phyloP scores from a whole-genome alignment of 805 yeast species.

The Yarrowia bubula region DNA sequence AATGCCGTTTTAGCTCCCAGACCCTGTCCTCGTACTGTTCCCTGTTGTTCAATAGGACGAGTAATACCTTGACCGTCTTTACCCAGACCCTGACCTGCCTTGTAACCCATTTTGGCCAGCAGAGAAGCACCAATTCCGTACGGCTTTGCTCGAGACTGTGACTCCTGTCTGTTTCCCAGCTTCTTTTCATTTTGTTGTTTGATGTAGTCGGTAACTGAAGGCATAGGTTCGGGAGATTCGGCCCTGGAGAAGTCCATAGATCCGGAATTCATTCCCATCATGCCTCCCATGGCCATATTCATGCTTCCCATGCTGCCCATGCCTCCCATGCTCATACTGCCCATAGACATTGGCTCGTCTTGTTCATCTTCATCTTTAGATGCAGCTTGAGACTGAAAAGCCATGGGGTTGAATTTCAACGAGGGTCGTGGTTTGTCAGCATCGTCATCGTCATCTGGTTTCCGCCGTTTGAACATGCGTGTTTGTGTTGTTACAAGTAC shows the following conservation, averaged over 20 bases:
- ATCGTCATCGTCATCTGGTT: neutral
- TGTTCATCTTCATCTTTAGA: neutral
- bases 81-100: conserved; percentile 84
- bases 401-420: conserved; percentile 22
- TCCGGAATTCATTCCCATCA: neutral
- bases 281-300: neutral
- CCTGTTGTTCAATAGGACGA: conserved; percentile 71
- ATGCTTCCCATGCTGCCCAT: neutral
- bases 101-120: conserved; percentile 82
- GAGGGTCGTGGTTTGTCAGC: neutral
- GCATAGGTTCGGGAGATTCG: neutral
- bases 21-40: conserved; percentile 68
- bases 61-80: conserved; percentile 65
- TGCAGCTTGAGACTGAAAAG: neutral
- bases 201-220: conserved; percentile 11
- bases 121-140: conserved; percentile 87
- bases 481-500: no score
- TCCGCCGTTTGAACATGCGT: conserved; percentile 19
- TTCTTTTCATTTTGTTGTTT: conserved; percentile 13
- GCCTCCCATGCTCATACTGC: neutral
- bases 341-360: neutral
- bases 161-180: neutral
- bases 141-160: conserved; percentile 11
- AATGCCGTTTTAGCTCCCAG: conserved; percentile 43
- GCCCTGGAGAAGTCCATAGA: neutral